Percentiles rank a stretch among this genome's conserved stretches.
Conservation (phyloP, 1,139 yeast genomes). For the Blastobotrys ciferrii region DNA sequence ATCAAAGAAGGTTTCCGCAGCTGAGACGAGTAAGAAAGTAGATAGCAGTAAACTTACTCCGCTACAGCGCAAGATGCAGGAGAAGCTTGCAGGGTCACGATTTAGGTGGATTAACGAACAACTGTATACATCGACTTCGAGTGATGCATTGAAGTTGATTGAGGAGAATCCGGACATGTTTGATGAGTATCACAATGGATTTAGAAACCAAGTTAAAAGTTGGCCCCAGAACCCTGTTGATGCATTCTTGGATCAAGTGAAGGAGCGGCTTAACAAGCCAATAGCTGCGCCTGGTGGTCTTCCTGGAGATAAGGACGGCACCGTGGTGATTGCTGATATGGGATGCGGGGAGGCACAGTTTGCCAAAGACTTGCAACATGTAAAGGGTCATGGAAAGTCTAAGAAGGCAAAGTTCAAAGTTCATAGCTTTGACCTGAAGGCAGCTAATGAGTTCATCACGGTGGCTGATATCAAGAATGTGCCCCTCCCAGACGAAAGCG, state of each 20-base stretch:
- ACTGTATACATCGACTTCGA: conserved; percentile 78
- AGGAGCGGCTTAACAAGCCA: conserved; percentile 57
- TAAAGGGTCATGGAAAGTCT: conserved; percentile 39
- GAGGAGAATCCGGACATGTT: conserved; percentile 81
- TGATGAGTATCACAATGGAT: conserved; percentile 93
- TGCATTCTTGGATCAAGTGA: conserved; percentile 73
- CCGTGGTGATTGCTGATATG: conserved; percentile 89
- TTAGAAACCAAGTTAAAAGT: conserved; percentile 86
- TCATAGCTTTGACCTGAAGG: conserved; percentile 87
- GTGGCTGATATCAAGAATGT: conserved; percentile 94
- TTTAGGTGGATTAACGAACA: conserved; percentile 98
- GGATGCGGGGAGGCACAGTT: conserved; percentile 98
- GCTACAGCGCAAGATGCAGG: conserved; percentile 92
- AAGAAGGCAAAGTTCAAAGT: conserved; percentile 49
- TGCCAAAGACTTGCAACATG: conserved; percentile 58
- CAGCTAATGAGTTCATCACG: conserved; percentile 81
- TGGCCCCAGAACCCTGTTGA: conserved; percentile 99
- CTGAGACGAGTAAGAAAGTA: background rate
- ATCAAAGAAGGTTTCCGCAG: conserved; percentile 8
- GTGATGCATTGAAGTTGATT: conserved; percentile 69
- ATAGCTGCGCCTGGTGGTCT: conserved; percentile 95
- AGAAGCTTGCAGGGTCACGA: conserved; percentile 88
- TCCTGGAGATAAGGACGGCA: conserved; percentile 47
- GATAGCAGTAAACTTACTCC: conserved; percentile 79
- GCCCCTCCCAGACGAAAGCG: conserved; percentile 75